Evolutionary conservation across 768 basidiomycete species (phyloP).

Genomic region (Pleurotus ostreatus): DNA sequence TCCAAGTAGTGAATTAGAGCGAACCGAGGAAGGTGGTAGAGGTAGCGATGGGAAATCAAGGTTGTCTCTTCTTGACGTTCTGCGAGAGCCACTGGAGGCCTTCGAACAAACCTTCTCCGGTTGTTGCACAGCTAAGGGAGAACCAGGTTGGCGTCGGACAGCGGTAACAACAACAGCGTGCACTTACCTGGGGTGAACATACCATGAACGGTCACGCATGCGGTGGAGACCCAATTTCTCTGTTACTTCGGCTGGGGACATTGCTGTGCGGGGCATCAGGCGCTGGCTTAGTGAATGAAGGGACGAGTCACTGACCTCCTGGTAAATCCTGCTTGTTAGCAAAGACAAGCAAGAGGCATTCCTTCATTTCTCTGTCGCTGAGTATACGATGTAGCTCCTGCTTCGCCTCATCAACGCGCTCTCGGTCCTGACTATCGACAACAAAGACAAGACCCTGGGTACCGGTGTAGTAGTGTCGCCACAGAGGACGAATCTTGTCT

Average conservation of each 20-base stretch:
- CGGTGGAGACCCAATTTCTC: constrained; percentile 93
- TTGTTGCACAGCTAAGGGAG: constrained; percentile 78
- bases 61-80: constrained; percentile 92
- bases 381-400: constrained; percentile 94
- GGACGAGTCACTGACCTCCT: constrained; percentile 59
- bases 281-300: constrained; percentile 1
- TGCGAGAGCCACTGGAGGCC: constrained; percentile 97
- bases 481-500: constrained; percentile 97
- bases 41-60: constrained; percentile 32
- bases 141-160: too few species aligned
- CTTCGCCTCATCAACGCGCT: constrained; percentile 94
- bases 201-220: constrained; percentile 98
- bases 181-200: constrained; percentile 94
- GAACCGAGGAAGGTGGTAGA: constrained; percentile 15
- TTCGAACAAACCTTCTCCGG: constrained; percentile 95
- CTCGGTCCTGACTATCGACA: constrained; percentile 93
- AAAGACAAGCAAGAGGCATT: constrained; percentile 95
- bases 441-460: constrained; percentile 98
- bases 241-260: constrained; percentile 99
- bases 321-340: constrained; percentile 99
- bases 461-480: constrained; percentile 99
- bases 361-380: constrained; percentile 97
- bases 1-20: constrained; percentile 17
- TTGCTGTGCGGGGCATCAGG: constrained; percentile 48
- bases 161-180: too few species aligned